Evolutionary conservation across 495 filamentous ascomycete genomes (phyloP), one percentile per base, ranked within the genome.

Genomic region (Immersiella caudata): DNA sequence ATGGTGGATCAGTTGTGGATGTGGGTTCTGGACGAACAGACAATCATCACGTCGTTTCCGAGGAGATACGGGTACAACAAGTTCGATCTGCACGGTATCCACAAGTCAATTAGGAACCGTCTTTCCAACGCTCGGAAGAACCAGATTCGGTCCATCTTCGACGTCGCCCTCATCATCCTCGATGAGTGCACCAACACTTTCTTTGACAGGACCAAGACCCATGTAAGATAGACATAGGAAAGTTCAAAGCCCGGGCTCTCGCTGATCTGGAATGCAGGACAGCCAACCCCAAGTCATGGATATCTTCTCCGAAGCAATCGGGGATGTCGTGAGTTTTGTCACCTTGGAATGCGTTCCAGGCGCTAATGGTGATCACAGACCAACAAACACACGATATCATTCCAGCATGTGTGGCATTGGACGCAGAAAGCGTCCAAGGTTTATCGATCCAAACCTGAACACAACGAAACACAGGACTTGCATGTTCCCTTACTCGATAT

Each of bases 1-100:
- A 93, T 91, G 90, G 89, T 91, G 0, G 90, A 92, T 68, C 89
- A 92, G 70, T 78, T 92, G 1, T 92, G 89, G 89, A 84, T 91
- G 82, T 91, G 88, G 88, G 83, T 91, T 33, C 68, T 91, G 2
- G 88, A 90, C 24, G 83, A 84, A 16, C 61, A 87, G 21, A 81
- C 90, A 25, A 85, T 93, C 40, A 85, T 93, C 20, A 90, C 90
- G 0, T 83, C 27, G 11, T 61, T 61, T 61, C 58, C 89, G 0
- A 83, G 87, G 64, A 80, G 88, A 14, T 93, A 88, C 79, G 85
- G 89, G 0, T 83, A 86, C 68, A 89, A 89, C 21, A 89, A 89
- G 67, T 86, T 88, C 54, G 89, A 92, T 62, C 80, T 81, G 3
- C 83, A 89, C 0, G 89, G 87, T 27, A 85, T 91, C 6, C 79